phyloP scores from a whole-genome alignment of 441 rosid genomes.

The Capsella rubella region DNA sequence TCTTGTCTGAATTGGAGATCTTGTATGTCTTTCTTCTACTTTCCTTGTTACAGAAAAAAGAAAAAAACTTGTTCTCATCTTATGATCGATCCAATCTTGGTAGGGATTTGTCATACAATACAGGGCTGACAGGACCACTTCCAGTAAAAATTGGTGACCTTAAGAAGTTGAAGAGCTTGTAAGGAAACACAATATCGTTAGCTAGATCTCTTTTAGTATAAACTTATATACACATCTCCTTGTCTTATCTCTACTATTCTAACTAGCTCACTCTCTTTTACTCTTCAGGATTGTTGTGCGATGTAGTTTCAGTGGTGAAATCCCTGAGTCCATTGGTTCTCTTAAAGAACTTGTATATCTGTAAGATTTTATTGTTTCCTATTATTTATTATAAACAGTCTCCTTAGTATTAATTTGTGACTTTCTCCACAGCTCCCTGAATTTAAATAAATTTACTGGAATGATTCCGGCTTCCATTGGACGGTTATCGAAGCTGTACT shows the following conservation, averaged over 20 bases:
- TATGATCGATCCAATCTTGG: slow-evolving; percentile 1
- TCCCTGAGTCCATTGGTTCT: slow-evolving; percentile 76
- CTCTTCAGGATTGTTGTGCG: slow-evolving; percentile 65
- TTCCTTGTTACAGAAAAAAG: too few species aligned
- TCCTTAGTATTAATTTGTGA: background rate
- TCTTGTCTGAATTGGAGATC: slow-evolving; percentile 58
- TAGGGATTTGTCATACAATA: slow-evolving; percentile 84
- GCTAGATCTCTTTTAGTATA: background rate
- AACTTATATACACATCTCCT: too few species aligned
- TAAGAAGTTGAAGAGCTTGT: slow-evolving; percentile 70
- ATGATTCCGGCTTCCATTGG: slow-evolving; percentile 80
- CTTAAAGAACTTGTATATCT: slow-evolving; percentile 52
- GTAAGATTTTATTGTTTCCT: slow-evolving; percentile 52
- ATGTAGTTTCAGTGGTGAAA: slow-evolving; percentile 71
- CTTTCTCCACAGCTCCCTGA: slow-evolving; percentile 65
- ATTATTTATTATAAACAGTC: background rate
- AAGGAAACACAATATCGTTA: slow-evolving; percentile 38
- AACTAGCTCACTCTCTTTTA: background rate
- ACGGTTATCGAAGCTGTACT: slow-evolving; percentile 58
- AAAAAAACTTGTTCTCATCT: background rate
- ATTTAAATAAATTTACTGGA: slow-evolving; percentile 72
- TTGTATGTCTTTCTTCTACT: slow-evolving; percentile 54
- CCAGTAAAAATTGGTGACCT: slow-evolving; percentile 67
- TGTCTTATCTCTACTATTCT: background rate
- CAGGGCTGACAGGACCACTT: slow-evolving; percentile 61